Evolutionary conservation across 805 yeast species (phyloP).

Genomic region (Monosporozyma yasuniensis): DNA sequence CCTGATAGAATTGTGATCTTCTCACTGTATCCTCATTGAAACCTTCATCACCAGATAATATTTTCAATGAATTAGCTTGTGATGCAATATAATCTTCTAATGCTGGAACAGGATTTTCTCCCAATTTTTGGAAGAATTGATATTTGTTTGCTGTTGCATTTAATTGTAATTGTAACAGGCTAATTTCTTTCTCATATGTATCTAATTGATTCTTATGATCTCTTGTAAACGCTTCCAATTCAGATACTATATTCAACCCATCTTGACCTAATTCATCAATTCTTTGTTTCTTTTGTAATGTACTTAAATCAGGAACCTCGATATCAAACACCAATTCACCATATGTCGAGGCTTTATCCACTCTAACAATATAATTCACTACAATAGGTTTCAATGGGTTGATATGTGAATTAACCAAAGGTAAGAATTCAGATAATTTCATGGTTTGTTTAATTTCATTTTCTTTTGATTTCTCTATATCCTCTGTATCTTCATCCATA

Average conservation of each 20-base stretch:
- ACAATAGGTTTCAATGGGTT: slow-evolving; percentile 73
- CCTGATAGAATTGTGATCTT: slow-evolving; percentile 63
- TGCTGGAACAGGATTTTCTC: slow-evolving; percentile 70
- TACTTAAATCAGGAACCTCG: slow-evolving; percentile 38
- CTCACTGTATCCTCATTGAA: slow-evolving; percentile 84
- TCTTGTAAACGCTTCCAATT: slow-evolving; percentile 23
- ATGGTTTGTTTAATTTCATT: slow-evolving; percentile 11
- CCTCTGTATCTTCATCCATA: slow-evolving; percentile 2
- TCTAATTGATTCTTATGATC: slow-evolving; percentile 34
- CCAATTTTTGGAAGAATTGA: slow-evolving; percentile 65
- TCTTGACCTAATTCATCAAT: slow-evolving; percentile 22
- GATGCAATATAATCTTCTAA: slow-evolving; percentile 66
- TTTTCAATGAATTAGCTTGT: slow-evolving; percentile 76
- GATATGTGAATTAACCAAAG: slow-evolving; percentile 43
- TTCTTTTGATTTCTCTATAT: not conserved
- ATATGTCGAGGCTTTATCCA: slow-evolving; percentile 65
- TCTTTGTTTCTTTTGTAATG: not conserved
- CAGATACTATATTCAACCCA: slow-evolving; percentile 23
- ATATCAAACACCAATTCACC: slow-evolving; percentile 79
- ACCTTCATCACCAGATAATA: slow-evolving; percentile 82
- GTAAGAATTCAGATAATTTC: slow-evolving; percentile 43
- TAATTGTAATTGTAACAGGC: slow-evolving; percentile 41
- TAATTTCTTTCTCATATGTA: slow-evolving; percentile 36
- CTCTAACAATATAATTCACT: slow-evolving; percentile 65
- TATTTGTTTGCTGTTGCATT: slow-evolving; percentile 53